Evolutionary conservation across 768 basidiomycete genomes (phyloP).

Genomic region (Agaricus subrufescens): DNA sequence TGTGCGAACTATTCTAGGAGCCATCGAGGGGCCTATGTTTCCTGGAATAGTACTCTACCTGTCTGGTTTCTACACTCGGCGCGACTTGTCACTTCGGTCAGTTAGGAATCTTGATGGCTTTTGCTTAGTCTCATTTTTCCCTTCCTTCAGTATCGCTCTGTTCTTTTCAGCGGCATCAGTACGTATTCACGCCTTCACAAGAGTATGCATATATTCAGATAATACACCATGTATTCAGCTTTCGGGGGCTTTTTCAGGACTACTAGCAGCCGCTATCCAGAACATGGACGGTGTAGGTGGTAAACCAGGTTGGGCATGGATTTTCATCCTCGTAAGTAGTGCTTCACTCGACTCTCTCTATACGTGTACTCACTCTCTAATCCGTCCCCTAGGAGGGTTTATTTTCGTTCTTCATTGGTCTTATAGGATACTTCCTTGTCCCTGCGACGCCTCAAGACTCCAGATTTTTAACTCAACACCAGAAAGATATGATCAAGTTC

Average conservation of each 20-base stretch:
- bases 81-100: slow-evolving; percentile 28
- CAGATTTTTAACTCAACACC: slow-evolving; percentile 23
- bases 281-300: slow-evolving; percentile 49
- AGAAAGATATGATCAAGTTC: slow-evolving; percentile 29
- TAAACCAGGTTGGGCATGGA: slow-evolving; percentile 48
- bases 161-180: slow-evolving; percentile 38
- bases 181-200: background rate
- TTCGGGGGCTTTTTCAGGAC: slow-evolving; percentile 59
- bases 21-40: slow-evolving; percentile 45
- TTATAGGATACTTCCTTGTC: slow-evolving; percentile 33
- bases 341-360: background rate
- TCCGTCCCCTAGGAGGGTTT: slow-evolving; percentile 32
- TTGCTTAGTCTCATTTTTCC: background rate
- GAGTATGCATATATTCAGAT: no score
- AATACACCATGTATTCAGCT: slow-evolving; percentile 25
- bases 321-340: slow-evolving; percentile 23
- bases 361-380: background rate
- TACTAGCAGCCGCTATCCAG: slow-evolving; percentile 57
- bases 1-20: slow-evolving; percentile 47
- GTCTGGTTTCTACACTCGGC: slow-evolving; percentile 32
- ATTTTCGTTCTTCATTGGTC: slow-evolving; percentile 45
- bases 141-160: slow-evolving; percentile 28
- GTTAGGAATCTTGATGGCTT: background rate
- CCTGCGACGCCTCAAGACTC: slow-evolving; percentile 27
- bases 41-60: slow-evolving; percentile 37